Percentiles rank a stretch among this genome's conserved stretches.
Conservation (phyloP, 331 rosid species). For the Spiraea crenata region DNA sequence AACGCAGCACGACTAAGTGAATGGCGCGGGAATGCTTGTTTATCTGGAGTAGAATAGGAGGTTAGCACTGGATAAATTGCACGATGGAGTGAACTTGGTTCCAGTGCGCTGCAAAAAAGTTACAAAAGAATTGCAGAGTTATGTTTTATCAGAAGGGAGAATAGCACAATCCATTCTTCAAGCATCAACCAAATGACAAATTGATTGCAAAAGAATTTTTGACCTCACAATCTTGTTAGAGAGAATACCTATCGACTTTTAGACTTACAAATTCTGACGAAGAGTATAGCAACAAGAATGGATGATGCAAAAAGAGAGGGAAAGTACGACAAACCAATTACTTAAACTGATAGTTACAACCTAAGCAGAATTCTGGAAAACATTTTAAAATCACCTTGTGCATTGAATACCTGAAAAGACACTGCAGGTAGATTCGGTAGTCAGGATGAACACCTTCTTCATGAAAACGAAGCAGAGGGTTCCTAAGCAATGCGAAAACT, state of each 20-base stretch:
- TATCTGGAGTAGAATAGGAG: constrained; percentile 79
- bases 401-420: constrained; percentile 78
- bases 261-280: neutral
- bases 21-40: constrained; percentile 90
- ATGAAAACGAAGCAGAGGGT: constrained; percentile 87
- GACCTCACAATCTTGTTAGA: neutral
- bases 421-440: constrained; percentile 85
- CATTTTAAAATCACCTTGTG: constrained; percentile 13
- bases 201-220: neutral
- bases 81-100: constrained; percentile 85
- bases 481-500: constrained; percentile 87
- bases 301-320: neutral
- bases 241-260: neutral
- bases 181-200: neutral
- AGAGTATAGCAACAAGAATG: constrained; percentile 1
- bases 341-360: neutral
- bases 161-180: neutral
- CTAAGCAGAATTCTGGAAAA: neutral
- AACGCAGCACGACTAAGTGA: constrained; percentile 92
- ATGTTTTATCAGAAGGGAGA: constrained; percentile 11
- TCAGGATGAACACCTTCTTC: constrained; percentile 99
- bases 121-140: constrained; percentile 21
- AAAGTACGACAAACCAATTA: neutral
- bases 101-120: constrained; percentile 67
- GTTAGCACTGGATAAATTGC: constrained; percentile 88